Conservation (phyloP, 371 early-diverging fungal genomes). For the Mortierella sp. region DNA sequence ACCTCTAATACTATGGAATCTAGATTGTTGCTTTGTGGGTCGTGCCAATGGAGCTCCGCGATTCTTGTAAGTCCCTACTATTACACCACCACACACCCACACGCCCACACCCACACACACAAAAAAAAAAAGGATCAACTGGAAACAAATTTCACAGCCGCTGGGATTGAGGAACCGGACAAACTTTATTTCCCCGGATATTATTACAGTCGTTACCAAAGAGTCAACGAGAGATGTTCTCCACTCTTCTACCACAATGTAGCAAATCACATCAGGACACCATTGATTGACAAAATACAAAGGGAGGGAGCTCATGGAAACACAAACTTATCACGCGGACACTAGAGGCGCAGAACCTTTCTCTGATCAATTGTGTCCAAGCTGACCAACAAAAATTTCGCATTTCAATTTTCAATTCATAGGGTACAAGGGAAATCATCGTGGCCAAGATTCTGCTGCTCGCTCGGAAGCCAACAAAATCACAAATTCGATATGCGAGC, state of each 20-base stretch:
- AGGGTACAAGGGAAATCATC: conserved; percentile 1
- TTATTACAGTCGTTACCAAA: too few relatives aligned
- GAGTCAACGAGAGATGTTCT: too few relatives aligned
- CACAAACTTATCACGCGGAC: not conserved
- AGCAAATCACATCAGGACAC: not conserved
- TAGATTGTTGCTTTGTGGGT: conserved; percentile 52
- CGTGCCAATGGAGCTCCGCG: conserved; percentile 52
- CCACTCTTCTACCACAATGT: too few relatives aligned
- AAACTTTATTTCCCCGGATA: too few relatives aligned
- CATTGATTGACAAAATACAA: too few relatives aligned
- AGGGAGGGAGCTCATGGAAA: not conserved
- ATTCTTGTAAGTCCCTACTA: conserved; percentile 37
- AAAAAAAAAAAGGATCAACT: too few relatives aligned
- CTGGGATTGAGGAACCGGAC: too few relatives aligned
- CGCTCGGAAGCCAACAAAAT: conserved; percentile 65
- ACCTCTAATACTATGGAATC: too few relatives aligned
- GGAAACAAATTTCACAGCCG: too few relatives aligned
- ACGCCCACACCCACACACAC: too few relatives aligned
- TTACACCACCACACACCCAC: too few relatives aligned
- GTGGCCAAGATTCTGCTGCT: conserved; percentile 60
- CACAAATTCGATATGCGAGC: conserved; percentile 62
- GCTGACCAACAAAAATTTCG: not conserved
- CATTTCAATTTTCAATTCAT: not conserved
- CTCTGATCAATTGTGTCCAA: not conserved
- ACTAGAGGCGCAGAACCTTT: not conserved